These are phyloP conservation scores for Biscutella laevigata DNA, from an alignment of 441 rosid species.

Conservation along the genomic window DNA sequence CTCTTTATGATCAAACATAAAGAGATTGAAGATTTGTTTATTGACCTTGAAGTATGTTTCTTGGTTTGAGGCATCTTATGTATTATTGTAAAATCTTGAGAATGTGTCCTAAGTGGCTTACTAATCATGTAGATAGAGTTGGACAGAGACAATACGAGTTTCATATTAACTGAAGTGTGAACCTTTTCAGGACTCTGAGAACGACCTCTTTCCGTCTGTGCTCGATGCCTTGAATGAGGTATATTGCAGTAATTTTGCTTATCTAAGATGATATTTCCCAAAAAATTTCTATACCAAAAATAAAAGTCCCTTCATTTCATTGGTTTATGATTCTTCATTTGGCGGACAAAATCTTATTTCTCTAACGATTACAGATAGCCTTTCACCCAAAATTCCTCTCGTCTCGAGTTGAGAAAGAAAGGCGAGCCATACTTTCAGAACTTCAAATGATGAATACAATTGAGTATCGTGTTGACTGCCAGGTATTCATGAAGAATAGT, in stretches of 20 bases:
- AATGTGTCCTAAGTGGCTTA: background rate
- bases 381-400: slow-evolving; percentile 93
- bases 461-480: slow-evolving; percentile 99
- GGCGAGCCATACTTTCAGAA: slow-evolving; percentile 98
- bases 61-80: no score
- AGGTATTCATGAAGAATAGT: slow-evolving; percentile 38
- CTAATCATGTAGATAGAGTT: slow-evolving; percentile 15
- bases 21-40: background rate
- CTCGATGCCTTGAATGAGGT: slow-evolving; percentile 95
- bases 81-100: slow-evolving; percentile 2
- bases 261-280: slow-evolving; percentile 6
- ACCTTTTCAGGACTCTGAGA: slow-evolving; percentile 69
- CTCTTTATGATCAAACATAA: background rate
- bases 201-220: slow-evolving; percentile 73
- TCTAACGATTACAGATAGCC: slow-evolving; percentile 59
- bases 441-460: slow-evolving; percentile 99
- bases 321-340: slow-evolving; percentile 1
- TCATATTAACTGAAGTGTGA: slow-evolving; percentile 27
- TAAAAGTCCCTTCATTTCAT: no score
- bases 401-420: slow-evolving; percentile 94
- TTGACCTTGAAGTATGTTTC: slow-evolving; percentile 1
- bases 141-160: background rate
- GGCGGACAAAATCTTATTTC: slow-evolving; percentile 4
- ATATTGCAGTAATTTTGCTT: slow-evolving; percentile 24
- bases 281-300: background rate